A percentile compares a stretch with the other conserved stretches of the same genome.
phyloP scores from a whole-genome alignment of 177 flowering plant species.

The Vitis hybrid region DNA sequence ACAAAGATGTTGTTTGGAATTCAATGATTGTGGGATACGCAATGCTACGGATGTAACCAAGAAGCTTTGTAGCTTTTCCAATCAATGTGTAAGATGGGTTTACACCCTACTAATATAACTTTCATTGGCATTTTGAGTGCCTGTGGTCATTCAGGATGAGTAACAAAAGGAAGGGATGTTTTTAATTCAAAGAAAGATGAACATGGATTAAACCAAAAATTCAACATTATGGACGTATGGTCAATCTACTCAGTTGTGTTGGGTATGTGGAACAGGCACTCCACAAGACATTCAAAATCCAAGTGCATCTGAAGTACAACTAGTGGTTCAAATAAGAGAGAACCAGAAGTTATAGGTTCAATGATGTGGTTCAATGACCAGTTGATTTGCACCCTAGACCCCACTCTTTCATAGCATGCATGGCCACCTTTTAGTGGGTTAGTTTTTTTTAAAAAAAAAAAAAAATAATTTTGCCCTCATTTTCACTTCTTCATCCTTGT shows the following conservation, averaged over 20 bases:
- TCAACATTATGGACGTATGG: conserved; percentile 93
- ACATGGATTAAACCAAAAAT: conserved; percentile 67
- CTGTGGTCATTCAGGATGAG: conserved; percentile 77
- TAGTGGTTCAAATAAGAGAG: too few relatives aligned
- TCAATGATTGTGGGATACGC: conserved; percentile 80
- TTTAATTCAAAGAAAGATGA: conserved; percentile 56
- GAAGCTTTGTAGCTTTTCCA: conserved; percentile 55
- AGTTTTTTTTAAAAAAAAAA: too few relatives aligned
- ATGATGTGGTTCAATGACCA: too few relatives aligned
- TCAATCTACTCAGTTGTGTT: conserved; percentile 82
- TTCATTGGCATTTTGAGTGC: conserved; percentile 73
- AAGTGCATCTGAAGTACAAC: too few relatives aligned
- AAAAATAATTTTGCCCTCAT: too few relatives aligned
- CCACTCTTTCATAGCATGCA: too few relatives aligned
- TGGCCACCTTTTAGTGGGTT: too few relatives aligned
- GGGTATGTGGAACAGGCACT: conserved; percentile 62
- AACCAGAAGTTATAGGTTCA: too few relatives aligned
- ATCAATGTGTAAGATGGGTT: conserved; percentile 40
- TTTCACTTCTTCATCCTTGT: too few relatives aligned
- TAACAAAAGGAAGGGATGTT: conserved; percentile 48
- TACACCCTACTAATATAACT: conserved; percentile 62
- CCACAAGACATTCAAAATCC: too few relatives aligned
- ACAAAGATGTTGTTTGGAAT: conserved; percentile 80
- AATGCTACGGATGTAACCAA: conserved; percentile 60
- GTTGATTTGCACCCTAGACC: too few relatives aligned